Evolutionary conservation across 2,329 filamentous ascomycete species (phyloP), one percentile per base, ranked within the genome.

Genomic region (Aspergillus calidoustus): DNA sequence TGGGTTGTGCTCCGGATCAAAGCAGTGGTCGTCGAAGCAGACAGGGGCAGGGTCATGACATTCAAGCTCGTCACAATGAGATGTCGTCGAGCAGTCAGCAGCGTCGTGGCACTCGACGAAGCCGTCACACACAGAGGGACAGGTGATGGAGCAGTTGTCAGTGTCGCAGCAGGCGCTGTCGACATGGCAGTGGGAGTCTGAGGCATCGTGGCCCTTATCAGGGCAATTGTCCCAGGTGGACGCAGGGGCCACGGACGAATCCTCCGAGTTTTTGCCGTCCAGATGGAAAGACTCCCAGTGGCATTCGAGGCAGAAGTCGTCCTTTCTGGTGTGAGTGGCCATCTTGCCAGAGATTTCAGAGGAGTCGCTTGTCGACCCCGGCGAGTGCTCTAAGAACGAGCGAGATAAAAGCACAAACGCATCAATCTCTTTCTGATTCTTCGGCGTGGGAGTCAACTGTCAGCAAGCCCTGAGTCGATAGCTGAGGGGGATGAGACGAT

Each of bases 11-110:
- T 53, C 22, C 31, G 41, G 30, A 25, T 54, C 59, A 54, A 69
- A 77, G 61, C 77, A 79, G 59, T 76, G 74, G 8, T 75, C 69
- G 46, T 79, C 76, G 49, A 78, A 79, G 64, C 78, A 80, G 49
- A 72, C 67, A 25, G 74, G 69, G 4, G 72, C 72, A n/a, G 69
- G 64, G 15, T 72, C 67, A 44, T 74, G 67, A 63, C 72, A 74
- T 46, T 69, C 55, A 17, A 51, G 57, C 5, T 73, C 68, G 48
- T 74, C 69, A 57, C 74, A 76, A 47, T 71, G 66, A 17, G 71
- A 66, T 34, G 72, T 72, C 2, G 77, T 72, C 2, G 77, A 78
- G 64, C 77, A 80, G 71, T 76, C 7, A 71, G 72, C 47, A n/a
- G 50, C 48, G 38, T 73, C 72, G 54, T 78, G 75, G 62, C 78